Conservation (phyloP, 805 yeast species). For the Ogataea neopini region DNA sequence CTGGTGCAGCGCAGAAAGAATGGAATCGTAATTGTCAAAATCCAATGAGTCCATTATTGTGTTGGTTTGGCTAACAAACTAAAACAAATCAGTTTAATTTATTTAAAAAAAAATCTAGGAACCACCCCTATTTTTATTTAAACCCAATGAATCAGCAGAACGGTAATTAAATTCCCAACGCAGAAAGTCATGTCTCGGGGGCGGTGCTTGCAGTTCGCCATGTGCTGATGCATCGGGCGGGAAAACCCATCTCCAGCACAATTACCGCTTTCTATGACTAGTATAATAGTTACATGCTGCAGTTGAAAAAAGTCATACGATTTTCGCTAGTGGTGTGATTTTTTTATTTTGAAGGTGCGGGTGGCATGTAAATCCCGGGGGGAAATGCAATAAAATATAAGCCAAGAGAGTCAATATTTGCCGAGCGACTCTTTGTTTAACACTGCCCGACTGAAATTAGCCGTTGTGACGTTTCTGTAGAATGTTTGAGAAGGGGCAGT, state of each 20-base stretch:
- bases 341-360: background rate
- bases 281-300: background rate
- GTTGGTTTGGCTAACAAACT: background rate
- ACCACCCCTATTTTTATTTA: conserved; percentile 1
- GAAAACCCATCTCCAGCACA: background rate
- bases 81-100: background rate
- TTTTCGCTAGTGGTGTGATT: conserved; percentile 2
- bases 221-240: background rate
- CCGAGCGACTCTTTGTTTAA: too few species aligned
- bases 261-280: background rate
- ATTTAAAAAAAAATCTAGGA: background rate
- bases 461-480: too few species aligned
- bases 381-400: background rate
- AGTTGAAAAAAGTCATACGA: conserved; percentile 1
- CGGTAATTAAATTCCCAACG: background rate
- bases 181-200: background rate
- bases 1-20: conserved; percentile 29
- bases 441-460: too few species aligned
- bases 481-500: too few species aligned
- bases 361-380: background rate
- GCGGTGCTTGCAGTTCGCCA: background rate
- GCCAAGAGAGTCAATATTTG: background rate
- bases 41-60: conserved; percentile 28
- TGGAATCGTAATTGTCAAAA: conserved; percentile 34
- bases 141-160: background rate